A percentile compares a stretch with the other conserved stretches of the same genome.
Conservation (phyloP, 1,284 basidiomycete genomes). For the Ganoderma lingzhi region DNA sequence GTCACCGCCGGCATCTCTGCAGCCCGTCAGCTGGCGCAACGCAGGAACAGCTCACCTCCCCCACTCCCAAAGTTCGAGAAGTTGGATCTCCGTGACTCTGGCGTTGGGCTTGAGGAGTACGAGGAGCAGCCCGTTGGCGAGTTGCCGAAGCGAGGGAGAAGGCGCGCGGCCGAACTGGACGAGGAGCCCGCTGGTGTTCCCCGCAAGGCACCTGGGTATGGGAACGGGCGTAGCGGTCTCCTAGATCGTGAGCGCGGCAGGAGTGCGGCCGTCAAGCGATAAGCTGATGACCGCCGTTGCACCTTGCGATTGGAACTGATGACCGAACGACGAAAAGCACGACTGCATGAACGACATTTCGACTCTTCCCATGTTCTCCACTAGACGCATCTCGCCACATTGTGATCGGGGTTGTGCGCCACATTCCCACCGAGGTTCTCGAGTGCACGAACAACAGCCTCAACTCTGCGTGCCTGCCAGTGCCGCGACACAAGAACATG, state of each 20-base stretch:
- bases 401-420: no score
- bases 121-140: constrained; percentile 25
- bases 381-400: constrained; percentile 31
- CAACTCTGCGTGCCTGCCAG: no score
- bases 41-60: constrained; percentile 40
- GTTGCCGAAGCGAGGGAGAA: constrained; percentile 33
- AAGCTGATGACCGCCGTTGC: constrained; percentile 2
- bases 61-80: constrained; percentile 37
- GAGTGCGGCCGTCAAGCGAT: constrained; percentile 24
- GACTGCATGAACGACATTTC: constrained; percentile 27
- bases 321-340: constrained; percentile 32
- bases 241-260: constrained; percentile 36
- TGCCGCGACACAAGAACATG: no score
- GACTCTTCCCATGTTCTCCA: constrained; percentile 13
- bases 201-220: constrained; percentile 37
- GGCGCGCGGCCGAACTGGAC: constrained; percentile 40
- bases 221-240: constrained; percentile 41
- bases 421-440: no score
- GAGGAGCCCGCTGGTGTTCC: constrained; percentile 21
- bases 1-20: constrained; percentile 29
- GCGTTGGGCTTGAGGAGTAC: constrained; percentile 32
- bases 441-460: no score
- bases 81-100: constrained; percentile 30
- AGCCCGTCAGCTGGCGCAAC: constrained; percentile 29
- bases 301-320: constrained; percentile 22